phyloP scores from a whole-genome alignment of 164 flowering plant species.

The Kingdonia uniflora region DNA sequence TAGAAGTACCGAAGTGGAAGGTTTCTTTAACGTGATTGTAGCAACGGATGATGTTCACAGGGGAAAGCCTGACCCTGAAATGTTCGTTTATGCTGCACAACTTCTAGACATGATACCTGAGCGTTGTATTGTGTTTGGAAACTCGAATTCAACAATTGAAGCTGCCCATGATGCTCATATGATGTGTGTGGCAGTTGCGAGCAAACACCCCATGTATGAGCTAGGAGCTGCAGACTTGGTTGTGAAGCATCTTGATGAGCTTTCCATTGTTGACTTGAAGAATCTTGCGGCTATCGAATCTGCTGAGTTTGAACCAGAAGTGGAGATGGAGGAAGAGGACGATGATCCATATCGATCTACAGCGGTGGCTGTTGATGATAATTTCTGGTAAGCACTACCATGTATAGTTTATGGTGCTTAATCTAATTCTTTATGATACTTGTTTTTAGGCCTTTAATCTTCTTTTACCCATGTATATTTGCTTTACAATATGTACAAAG shows the following conservation, averaged over 20 bases:
- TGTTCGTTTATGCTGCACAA: conserved; percentile 89
- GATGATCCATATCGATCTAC: conserved; percentile 29
- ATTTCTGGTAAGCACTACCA: conserved; percentile 27
- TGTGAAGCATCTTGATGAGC: conserved; percentile 74
- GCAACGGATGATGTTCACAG: conserved; percentile 89
- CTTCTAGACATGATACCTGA: conserved; percentile 73
- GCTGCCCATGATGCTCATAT: conserved; percentile 93
- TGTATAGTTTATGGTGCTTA: conserved; percentile 19
- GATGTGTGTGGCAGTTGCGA: conserved; percentile 97
- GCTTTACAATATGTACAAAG: conserved; percentile 12
- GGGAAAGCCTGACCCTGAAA: conserved; percentile 98
- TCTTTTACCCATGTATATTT: conserved; percentile 15
- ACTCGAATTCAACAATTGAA: conserved; percentile 82
- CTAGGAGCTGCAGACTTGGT: conserved; percentile 95
- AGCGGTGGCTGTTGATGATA: conserved; percentile 37
- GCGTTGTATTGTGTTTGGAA: conserved; percentile 93
- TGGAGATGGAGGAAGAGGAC: conserved; percentile 67
- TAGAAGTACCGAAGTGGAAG: conserved; percentile 49
- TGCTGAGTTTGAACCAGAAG: conserved; percentile 63
- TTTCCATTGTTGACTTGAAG: conserved; percentile 84
- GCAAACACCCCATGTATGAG: conserved; percentile 90
- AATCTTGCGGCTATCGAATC: conserved; percentile 73
- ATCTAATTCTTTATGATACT: conserved; percentile 16
- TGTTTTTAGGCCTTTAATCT: conserved; percentile 12
- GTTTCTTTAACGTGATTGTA: conserved; percentile 58